Conservation (phyloP, 768 basidiomycete genomes). For the Naganishia antarctica region DNA sequence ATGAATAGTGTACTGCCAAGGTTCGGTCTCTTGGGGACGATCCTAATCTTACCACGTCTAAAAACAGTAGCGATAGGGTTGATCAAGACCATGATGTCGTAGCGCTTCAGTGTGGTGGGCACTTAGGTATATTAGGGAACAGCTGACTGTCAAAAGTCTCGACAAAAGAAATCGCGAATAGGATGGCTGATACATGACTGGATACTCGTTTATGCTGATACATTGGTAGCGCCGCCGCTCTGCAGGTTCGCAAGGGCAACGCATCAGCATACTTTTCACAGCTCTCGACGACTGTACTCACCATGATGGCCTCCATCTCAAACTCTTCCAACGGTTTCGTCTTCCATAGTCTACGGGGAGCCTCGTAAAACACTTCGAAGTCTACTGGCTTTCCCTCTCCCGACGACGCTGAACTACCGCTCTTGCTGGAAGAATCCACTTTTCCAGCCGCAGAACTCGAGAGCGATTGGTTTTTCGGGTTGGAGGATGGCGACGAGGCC, state of each 20-base stretch:
- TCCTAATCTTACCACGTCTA: no score
- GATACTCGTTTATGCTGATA: not conserved
- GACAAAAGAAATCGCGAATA: no score
- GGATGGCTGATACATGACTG: no score
- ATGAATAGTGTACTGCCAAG: no score
- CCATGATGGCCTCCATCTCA: conserved; percentile 49
- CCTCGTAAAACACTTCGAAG: conserved; percentile 48
- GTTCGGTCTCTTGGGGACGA: no score
- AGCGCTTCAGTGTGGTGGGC: no score
- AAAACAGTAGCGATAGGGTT: no score
- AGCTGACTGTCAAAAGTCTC: no score
- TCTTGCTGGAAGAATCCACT: not conserved
- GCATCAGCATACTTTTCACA: not conserved
- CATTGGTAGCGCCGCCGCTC: conserved; percentile 16
- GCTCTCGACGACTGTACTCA: conserved; percentile 33
- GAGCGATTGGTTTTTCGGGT: conserved; percentile 36
- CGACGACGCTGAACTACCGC: conserved; percentile 10
- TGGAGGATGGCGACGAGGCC: conserved; percentile 32
- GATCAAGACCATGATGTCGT: no score
- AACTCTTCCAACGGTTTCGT: conserved; percentile 39
- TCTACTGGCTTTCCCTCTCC: conserved; percentile 33
- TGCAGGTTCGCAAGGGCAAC: not conserved
- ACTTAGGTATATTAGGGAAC: no score
- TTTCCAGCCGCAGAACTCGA: conserved; percentile 28
- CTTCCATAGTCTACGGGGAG: conserved; percentile 43